These are phyloP conservation scores for Vitis labrusca DNA, from an alignment of 164 flowering plant species.

Conservation along the genomic window DNA sequence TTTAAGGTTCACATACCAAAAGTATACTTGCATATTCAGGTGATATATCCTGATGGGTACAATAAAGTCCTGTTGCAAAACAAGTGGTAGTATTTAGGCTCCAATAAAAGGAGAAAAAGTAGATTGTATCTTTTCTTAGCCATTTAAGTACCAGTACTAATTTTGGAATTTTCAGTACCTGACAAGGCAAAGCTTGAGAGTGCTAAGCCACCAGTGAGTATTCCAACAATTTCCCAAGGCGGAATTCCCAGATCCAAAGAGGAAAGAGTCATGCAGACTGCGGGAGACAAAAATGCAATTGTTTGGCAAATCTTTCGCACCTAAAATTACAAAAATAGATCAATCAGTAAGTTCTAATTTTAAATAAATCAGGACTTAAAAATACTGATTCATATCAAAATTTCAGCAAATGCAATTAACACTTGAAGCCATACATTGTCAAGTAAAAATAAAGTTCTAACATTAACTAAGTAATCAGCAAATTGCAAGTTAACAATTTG, in stretches of 20 bases:
- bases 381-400: too few species aligned
- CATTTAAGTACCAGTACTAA: background rate
- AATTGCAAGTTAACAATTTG: too few species aligned
- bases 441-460: too few species aligned
- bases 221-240: constrained; percentile 82
- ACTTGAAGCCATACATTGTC: too few species aligned
- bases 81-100: background rate
- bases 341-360: too few species aligned
- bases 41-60: constrained; percentile 98
- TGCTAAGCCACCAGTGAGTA: constrained; percentile 84
- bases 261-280: constrained; percentile 82
- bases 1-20: constrained; percentile 53
- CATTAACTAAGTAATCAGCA: too few species aligned
- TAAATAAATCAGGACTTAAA: background rate
- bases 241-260: constrained; percentile 86
- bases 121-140: background rate
- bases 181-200: constrained; percentile 97
- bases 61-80: constrained; percentile 73
- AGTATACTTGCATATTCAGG: constrained; percentile 96
- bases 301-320: constrained; percentile 94
- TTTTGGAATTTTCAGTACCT: constrained; percentile 40
- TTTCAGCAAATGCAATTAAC: too few species aligned
- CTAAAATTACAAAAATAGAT: constrained; percentile 32
- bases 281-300: constrained; percentile 89
- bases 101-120: background rate